These are phyloP conservation scores for Sphagnum tenellum DNA, from an alignment of 225 moss, liverwort and hornwort genomes.

Conservation along the genomic window DNA sequence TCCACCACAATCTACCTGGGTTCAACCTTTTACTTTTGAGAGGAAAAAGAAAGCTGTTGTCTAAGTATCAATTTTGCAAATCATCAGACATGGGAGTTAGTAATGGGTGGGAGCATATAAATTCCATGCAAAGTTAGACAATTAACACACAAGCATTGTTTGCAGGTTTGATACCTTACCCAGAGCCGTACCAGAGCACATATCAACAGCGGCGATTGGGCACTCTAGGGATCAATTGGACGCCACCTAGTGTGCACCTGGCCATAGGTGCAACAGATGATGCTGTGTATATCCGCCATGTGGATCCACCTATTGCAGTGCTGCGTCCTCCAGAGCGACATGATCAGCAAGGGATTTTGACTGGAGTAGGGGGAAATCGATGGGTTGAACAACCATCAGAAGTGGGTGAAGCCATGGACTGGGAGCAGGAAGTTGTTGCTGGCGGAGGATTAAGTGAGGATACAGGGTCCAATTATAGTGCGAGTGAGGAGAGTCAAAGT, in stretches of 20 bases:
- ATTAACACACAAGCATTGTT: not conserved
- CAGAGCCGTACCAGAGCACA: conserved; percentile 83
- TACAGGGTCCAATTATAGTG: conserved; percentile 96
- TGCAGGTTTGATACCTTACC: conserved; percentile 91
- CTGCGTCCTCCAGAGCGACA: conserved; percentile 41
- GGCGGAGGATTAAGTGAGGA: conserved; percentile 61
- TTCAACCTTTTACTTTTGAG: too few relatives aligned
- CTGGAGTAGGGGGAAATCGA: conserved; percentile 40
- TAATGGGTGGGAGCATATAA: too few relatives aligned
- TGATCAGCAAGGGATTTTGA: conserved; percentile 43
- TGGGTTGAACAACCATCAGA: conserved; percentile 96
- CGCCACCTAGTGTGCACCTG: conserved; percentile 60
- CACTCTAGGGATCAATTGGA: conserved; percentile 80
- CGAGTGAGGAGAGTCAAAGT: conserved; percentile 80
- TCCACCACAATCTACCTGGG: too few relatives aligned
- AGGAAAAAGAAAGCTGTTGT: too few relatives aligned
- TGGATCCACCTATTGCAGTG: not conserved
- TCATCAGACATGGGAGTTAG: too few relatives aligned
- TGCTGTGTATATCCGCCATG: conserved; percentile 22
- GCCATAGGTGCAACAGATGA: conserved; percentile 81
- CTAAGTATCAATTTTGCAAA: too few relatives aligned
- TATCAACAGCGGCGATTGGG: conserved; percentile 95
- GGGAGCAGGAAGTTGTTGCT: conserved; percentile 72
- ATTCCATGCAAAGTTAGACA: too few relatives aligned
- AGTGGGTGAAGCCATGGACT: conserved; percentile 81